Evolutionary conservation across 441 rosid genomes (phyloP), one percentile per base, ranked within the genome.

Genomic region (Euphorbia celastroides): DNA sequence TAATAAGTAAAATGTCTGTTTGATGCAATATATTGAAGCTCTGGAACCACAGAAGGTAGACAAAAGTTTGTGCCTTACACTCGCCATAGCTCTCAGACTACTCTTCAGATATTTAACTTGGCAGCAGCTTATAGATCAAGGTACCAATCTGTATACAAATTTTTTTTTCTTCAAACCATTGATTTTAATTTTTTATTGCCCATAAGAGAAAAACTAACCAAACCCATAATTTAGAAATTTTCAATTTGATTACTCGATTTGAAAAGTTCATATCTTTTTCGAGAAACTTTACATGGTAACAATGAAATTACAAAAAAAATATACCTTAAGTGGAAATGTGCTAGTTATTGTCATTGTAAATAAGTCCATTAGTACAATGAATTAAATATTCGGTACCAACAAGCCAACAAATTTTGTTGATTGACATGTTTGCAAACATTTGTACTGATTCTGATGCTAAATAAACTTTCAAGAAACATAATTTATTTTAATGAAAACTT

Each of bases 11-110:
- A 13, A 10, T 4, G 23, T 26, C 23, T 10, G n/a, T 11, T 13
- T 44, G 13, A 6, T 19, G 26, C 41, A 19, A 4, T 38, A 22
- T 20, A 32, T 51, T 19, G 22, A 51, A n/a, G 98, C 78, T 92
- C 98, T 44, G 98, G 98, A 56, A 92, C 96, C 55, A 92, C 98
- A 17, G 98, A 90, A 44, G 98, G 96, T 41, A 82, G 92, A 70
- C 96, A 86, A 70, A 92, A 92, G 75, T 82, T 74, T 62, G 84
- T 90, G 17, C 96, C 95, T 11, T 89, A 89, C 71, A 88, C 93
- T 32, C 60, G 72, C 60, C 92, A 92, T 62, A 88, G 90, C 73
- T 75, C 96, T 5, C 83, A 76, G 48, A 88, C 93, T 7, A 89
- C 96, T 69, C 84, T 90, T 57, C 82, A 88, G 77, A 88, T 83